Percentiles rank a stretch among this genome's conserved stretches.
phyloP scores from a whole-genome alignment of 2,329 filamentous ascomycete genomes.

The Chaetomiaceae sp. region DNA sequence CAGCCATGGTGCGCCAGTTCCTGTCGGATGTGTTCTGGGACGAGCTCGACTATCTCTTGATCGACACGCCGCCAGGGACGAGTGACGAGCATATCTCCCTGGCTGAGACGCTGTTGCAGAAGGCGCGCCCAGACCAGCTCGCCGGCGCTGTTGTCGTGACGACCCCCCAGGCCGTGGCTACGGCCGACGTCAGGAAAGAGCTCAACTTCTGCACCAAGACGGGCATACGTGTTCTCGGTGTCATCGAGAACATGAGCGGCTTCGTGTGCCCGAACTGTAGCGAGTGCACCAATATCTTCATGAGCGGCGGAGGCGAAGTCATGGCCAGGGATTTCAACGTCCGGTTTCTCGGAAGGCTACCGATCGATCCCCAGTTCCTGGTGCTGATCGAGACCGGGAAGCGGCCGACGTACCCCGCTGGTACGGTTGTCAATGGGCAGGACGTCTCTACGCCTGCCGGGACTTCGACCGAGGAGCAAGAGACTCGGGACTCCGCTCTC shows the following conservation, averaged over 20 bases:
- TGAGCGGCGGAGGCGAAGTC: conserved; percentile 78
- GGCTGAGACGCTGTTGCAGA: conserved; percentile 73
- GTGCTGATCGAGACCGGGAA: conserved; percentile 73
- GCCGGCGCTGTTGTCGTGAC: conserved; percentile 91
- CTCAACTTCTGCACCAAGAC: conserved; percentile 91
- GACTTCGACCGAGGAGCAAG: conserved; percentile 27
- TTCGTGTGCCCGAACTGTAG: conserved; percentile 77
- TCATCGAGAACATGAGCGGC: conserved; percentile 95
- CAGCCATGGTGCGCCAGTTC: conserved; percentile 97
- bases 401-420: conserved; percentile 63
- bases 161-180: conserved; percentile 90
- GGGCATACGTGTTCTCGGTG: conserved; percentile 72
- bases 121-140: conserved; percentile 62
- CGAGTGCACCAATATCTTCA: conserved; percentile 92
- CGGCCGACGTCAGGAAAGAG: conserved; percentile 90
- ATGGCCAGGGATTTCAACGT: conserved; percentile 88
- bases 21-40: conserved; percentile 87
- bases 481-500: conserved; percentile 37
- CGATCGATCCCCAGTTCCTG: conserved; percentile 90
- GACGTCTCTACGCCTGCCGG: conserved; percentile 42
- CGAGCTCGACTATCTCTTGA: conserved; percentile 82
- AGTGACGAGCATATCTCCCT: conserved; percentile 96
- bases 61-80: conserved; percentile 94
- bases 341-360: conserved; percentile 78
- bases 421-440: conserved; percentile 57